These are phyloP conservation scores for Musa balbisiana DNA, from an alignment of 202 grass and related monocot species.

Conservation along the genomic window DNA sequence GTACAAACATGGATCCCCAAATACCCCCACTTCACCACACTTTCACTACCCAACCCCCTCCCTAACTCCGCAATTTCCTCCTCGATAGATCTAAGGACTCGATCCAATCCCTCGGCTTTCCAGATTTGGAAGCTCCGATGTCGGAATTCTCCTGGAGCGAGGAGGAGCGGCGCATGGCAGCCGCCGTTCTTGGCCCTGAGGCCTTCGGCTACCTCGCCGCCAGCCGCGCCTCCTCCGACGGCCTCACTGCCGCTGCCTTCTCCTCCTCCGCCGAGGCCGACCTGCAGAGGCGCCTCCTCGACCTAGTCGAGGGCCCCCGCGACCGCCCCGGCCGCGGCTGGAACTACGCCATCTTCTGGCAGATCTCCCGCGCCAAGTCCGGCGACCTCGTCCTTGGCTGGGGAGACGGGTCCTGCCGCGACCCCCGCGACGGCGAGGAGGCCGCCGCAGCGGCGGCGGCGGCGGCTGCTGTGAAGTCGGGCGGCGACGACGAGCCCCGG, in stretches of 20 bases:
- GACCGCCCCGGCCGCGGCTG: conserved; percentile 46
- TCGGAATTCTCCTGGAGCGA: conserved; percentile 42
- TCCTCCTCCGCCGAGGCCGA: conserved; percentile 32
- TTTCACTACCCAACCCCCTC: not conserved
- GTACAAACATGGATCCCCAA: not conserved
- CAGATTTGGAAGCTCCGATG: not conserved
- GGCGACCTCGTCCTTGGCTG: conserved; percentile 88
- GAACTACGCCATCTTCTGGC: conserved; percentile 97
- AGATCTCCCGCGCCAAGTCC: conserved; percentile 65
- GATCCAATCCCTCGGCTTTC: not conserved
- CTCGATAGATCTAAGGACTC: not conserved
- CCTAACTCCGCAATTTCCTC: not conserved
- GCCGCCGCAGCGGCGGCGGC: conserved; percentile 22
- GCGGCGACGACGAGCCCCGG: conserved; percentile 10
- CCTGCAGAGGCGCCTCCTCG: conserved; percentile 69
- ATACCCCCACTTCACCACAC: not conserved
- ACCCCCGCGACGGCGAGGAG: conserved; percentile 42
- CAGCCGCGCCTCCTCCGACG: conserved; percentile 52
- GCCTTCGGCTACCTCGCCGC: conserved; percentile 72
- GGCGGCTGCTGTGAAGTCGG: conserved; percentile 26
- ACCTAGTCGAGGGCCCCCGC: conserved; percentile 55
- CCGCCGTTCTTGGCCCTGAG: conserved; percentile 55
- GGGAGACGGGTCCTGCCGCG: conserved; percentile 81
- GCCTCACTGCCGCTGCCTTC: conserved; percentile 32
- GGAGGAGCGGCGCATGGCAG: conserved; percentile 42